A percentile compares a stretch with the other conserved stretches of the same genome.
These are phyloP conservation scores for Botrytis paeoniae DNA, from an alignment of 2,329 filamentous ascomycete genomes.

Conservation along the genomic window DNA sequence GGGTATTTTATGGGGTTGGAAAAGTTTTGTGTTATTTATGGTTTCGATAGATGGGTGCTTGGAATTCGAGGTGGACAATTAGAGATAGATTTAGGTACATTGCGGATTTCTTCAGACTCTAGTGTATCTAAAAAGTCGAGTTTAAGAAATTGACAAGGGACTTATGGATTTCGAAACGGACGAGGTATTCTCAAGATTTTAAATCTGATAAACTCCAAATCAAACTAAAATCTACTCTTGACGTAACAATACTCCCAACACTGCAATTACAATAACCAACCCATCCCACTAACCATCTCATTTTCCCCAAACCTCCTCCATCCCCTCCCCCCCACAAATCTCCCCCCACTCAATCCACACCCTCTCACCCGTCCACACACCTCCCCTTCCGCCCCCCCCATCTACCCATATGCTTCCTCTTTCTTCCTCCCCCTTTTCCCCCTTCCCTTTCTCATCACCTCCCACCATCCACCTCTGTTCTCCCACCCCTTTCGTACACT, in stretches of 20 bases:
- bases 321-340: not conserved
- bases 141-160: no score
- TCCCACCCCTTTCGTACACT: not conserved
- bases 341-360: not conserved
- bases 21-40: not conserved
- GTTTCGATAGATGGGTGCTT: fast-evolving
- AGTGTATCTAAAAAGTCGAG: no score
- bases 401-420: not conserved
- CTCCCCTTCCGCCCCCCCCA: not conserved
- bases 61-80: not conserved
- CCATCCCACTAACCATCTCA: not conserved
- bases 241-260: not conserved
- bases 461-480: not conserved
- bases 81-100: no score
- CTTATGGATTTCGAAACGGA: fast-evolving
- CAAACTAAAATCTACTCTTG: not conserved
- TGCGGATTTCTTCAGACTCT: no score
- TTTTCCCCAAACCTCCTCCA: not conserved
- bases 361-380: not conserved
- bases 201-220: not conserved
- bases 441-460: not conserved
- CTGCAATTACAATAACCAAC: not conserved
- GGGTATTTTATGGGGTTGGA: not conserved
- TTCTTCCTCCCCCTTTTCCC: not conserved
- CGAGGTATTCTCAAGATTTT: not conserved